Conservation (phyloP, 768 basidiomycete species). For the Sarcodon sp. region DNA sequence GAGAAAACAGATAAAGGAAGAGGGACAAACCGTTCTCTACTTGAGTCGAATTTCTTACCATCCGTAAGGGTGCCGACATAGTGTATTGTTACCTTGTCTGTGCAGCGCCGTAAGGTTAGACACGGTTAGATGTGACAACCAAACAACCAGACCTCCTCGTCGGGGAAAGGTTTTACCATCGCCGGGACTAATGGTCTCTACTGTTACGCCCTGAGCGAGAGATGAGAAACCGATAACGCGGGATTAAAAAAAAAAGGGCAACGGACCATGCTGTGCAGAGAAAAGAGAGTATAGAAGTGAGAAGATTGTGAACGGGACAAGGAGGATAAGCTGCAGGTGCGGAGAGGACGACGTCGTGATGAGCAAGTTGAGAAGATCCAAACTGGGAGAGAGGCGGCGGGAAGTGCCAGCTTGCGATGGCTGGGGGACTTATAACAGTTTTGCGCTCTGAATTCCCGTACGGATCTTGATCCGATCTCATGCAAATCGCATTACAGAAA, state of each 20-base stretch:
- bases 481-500: no score
- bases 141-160: conserved; percentile 44
- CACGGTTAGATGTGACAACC: not conserved
- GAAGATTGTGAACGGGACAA: conserved; percentile 16
- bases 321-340: conserved; percentile 10
- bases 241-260: not conserved
- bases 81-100: conserved; percentile 66
- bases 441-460: conserved; percentile 31
- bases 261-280: not conserved
- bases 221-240: not conserved
- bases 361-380: conserved; percentile 11
- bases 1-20: conserved; percentile 2
- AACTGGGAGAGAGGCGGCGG: conserved; percentile 17
- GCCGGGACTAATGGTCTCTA: conserved; percentile 45
- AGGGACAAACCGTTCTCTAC: conserved; percentile 50
- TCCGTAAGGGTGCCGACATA: conserved; percentile 63
- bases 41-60: conserved; percentile 65
- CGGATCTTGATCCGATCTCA: conserved; percentile 66
- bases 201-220: conserved; percentile 48
- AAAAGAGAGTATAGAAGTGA: conserved; percentile 15
- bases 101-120: conserved; percentile 4
- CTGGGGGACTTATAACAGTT: conserved; percentile 31
- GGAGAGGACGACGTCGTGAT: conserved; percentile 7
- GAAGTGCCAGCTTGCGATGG: conserved; percentile 13
- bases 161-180: conserved; percentile 56